Conservation (phyloP, 768 basidiomycete genomes). For the Lentinula lateritia region DNA sequence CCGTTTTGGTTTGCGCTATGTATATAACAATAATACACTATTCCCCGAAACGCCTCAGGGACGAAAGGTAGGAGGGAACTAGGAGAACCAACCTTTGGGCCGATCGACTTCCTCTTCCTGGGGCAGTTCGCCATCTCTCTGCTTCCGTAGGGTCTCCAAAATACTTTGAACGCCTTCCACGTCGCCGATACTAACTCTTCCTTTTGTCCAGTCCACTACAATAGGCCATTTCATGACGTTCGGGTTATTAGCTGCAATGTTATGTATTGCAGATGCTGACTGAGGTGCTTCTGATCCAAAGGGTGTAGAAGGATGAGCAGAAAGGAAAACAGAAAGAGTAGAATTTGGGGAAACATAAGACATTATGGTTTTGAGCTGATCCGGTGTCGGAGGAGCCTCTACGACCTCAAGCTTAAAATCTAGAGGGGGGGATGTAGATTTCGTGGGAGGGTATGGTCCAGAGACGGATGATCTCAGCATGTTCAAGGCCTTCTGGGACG, state of each 20-base stretch:
- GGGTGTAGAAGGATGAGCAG: conserved; percentile 52
- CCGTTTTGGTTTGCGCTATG: not conserved
- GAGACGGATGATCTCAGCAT: conserved; percentile 57
- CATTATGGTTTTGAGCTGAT: conserved; percentile 65
- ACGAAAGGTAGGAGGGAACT: not conserved
- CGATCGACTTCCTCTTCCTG: conserved; percentile 23
- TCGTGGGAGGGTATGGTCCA: conserved; percentile 53
- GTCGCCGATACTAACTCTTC: conserved; percentile 60
- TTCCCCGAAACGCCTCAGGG: not conserved
- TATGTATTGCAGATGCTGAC: conserved; percentile 34
- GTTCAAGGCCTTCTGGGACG: conserved; percentile 55
- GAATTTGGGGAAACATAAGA: conserved; percentile 44
- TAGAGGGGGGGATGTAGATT: conserved; percentile 43
- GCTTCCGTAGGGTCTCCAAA: conserved; percentile 58
- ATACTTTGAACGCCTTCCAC: conserved; percentile 65
- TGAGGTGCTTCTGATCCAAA: conserved; percentile 19
- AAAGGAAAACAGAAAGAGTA: conserved; percentile 42
- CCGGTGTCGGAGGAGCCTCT: conserved; percentile 58
- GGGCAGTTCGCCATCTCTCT: conserved; percentile 57
- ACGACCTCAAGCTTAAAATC: conserved; percentile 69
- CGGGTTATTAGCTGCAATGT: conserved; percentile 51
- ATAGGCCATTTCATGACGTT: conserved; percentile 65
- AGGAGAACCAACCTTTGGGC: conserved; percentile 8
- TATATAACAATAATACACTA: not conserved
- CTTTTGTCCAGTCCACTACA: conserved; percentile 72